phyloP scores from a whole-genome alignment of 352 stramenopile species.

The Phytophthora europaea region DNA sequence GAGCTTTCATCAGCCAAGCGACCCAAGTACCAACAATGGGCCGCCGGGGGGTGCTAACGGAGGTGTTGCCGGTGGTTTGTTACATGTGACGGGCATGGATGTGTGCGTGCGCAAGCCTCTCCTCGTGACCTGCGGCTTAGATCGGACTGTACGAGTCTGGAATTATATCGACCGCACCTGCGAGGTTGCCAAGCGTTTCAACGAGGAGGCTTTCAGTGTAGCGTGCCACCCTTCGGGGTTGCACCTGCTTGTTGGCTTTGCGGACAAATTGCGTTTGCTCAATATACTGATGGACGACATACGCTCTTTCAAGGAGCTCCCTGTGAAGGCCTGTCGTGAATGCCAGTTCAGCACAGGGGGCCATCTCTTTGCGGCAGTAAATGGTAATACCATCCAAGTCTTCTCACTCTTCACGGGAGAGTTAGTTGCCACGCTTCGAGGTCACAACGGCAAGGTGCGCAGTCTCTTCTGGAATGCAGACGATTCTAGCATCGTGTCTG shows the following conservation, averaged over 20 bases:
- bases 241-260: conserved; percentile 91
- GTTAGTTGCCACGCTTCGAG: conserved; percentile 89
- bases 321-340: conserved; percentile 84
- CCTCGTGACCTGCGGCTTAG: conserved; percentile 90
- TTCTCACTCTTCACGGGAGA: conserved; percentile 94
- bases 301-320: conserved; percentile 84
- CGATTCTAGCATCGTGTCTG: conserved; percentile 89
- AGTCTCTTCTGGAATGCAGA: conserved; percentile 90
- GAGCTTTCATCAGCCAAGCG: conserved; percentile 78
- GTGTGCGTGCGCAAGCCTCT: conserved; percentile 94
- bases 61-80: conserved; percentile 37
- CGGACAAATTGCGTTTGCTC: conserved; percentile 92
- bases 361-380: conserved; percentile 94
- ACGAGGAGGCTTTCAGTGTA: conserved; percentile 91
- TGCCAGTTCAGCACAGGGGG: conserved; percentile 90
- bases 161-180: conserved; percentile 93
- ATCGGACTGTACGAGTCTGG: conserved; percentile 93
- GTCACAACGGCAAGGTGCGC: conserved; percentile 95
- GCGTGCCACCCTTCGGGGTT: conserved; percentile 93
- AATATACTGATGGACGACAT: conserved; percentile 95
- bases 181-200: conserved; percentile 91
- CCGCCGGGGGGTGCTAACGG: conserved; percentile 10
- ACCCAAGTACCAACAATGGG: conserved; percentile 36
- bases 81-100: conserved; percentile 91
- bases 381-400: conserved; percentile 94